Evolutionary conservation across 108 stramenopile species (phyloP), one percentile per base, ranked within the genome.

Genomic region (Chaetoceros tenuissimus): DNA sequence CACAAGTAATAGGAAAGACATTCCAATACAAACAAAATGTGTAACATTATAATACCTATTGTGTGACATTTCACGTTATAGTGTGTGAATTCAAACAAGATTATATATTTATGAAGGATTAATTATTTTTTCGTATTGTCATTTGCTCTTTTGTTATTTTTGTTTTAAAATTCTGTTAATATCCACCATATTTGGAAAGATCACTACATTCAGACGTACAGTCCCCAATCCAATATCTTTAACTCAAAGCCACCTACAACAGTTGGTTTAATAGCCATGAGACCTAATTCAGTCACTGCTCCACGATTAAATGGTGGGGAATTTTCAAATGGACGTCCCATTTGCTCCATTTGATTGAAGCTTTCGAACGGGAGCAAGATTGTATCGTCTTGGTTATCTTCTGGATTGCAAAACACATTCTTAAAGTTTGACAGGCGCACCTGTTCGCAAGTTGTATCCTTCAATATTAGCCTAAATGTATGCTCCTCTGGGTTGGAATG

Each of bases 181-280:
- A n/a, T n/a, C n/a, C n/a, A n/a, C n/a, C n/a, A n/a, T n/a, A n/a
- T n/a, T n/a, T n/a, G n/a, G n/a, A n/a, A n/a, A n/a, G n/a, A n/a
- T n/a, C n/a, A n/a, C n/a, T n/a, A n/a, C n/a, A n/a, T n/a, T n/a
- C n/a, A n/a, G n/a, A 31, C n/a, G 59, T 78, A 78, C 65, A 78
- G 58, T 2, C 77, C 77, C 77, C 77, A 78, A 46, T 78, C 77
- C 17, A 23, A 25, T 59, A 78, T 66, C 18, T 57, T 52, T 7
- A 78, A 48, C 22, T 67, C 66, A 28, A 78, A 78, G 10, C 71
- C 69, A 16, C 73, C 77, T 0, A 78, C 77, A 21, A 78, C 73
- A n/a, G 69, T 71, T 25, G 77, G 77, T 50, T 78, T 78, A 23
- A 78, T 78, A 16, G 77, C 77, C 77, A 78, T 78, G 8, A 78